Base-by-base conservation (phyloP, 2,329 filamentous ascomycete genomes). In the Tolypocladium album region DNA sequence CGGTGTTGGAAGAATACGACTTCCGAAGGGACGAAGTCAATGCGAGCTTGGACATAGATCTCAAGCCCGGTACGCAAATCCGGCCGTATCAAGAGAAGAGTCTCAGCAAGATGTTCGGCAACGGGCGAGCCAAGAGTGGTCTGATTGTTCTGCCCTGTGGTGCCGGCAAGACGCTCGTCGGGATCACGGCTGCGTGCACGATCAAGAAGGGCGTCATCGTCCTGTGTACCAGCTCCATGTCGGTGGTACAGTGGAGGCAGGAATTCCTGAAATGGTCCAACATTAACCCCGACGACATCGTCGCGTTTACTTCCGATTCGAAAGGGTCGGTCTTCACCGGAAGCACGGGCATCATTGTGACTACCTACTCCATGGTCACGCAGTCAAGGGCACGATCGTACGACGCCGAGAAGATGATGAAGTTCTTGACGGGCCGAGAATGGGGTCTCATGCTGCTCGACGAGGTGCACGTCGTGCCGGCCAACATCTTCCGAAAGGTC, bases 261-360 rank as follows among this genome's bases (percentile, higher is more conserved):
- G 94, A 99, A 70, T 99, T 99, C 70, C 78, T 97, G 64, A 96
- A 97, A 68, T 99, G 94, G 94, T 97, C 92, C 59, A 97, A 97
- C 69, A 96, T 85, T 68, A 89, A 92, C 67, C 91, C 92, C 0
- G 88, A 93, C 65, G 92, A 97, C 69, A 92, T 99, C 68, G 91
- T 92, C 38, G 87, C 96, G 59, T 99, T 99, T 73, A 97, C 94
- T 0, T 93, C 92, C 0, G 92, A 96, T 66, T 90, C 90, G 71
- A 99, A 99, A 75, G 86, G 88, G 60, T 73, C 70, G 15, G 82
- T 81, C 60, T 96, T 99, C 68, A 87, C 88, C 1, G 86, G 92
- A 57, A 93, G 91, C 69, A 96, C 94, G 1, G 94, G 94, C 70
- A 92, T 99, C 65, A 95, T 99, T 65, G 92, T 99, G 58, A 96